Evolutionary conservation across 768 basidiomycete genomes (phyloP).

Genomic region (Cystoderma amianthinum): DNA sequence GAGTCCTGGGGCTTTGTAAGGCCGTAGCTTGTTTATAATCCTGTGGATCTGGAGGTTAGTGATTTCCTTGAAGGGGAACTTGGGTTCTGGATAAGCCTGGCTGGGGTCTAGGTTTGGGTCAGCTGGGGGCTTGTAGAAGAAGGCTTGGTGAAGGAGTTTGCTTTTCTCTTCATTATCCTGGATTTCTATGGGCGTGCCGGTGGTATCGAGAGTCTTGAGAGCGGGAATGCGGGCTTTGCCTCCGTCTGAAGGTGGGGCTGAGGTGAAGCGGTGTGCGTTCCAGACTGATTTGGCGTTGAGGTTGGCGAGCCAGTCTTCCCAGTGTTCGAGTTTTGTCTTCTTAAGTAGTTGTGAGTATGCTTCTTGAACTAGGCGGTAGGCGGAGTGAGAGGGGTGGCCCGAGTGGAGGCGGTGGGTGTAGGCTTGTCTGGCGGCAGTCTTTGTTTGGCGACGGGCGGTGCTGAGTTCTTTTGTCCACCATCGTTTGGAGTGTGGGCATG

Average conservation of each 20-base stretch:
- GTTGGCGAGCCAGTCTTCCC: slow-evolving; percentile 18
- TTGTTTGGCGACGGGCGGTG: slow-evolving; percentile 5
- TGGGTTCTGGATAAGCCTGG: slow-evolving; percentile 7
- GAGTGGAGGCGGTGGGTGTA: slow-evolving; percentile 1
- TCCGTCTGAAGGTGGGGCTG: slow-evolving; percentile 10
- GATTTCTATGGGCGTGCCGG: not conserved
- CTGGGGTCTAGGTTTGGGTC: slow-evolving; percentile 9
- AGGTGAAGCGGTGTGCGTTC: slow-evolving; percentile 12
- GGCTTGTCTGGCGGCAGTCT: slow-evolving; percentile 5
- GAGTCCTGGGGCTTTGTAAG: slow-evolving; percentile 21
- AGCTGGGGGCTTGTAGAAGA: slow-evolving; percentile 13
- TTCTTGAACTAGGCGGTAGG: slow-evolving; percentile 8
- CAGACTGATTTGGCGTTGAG: slow-evolving; percentile 8
- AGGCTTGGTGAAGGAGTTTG: slow-evolving; percentile 7
- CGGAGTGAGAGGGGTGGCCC: slow-evolving; percentile 12
- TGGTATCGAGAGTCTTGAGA: slow-evolving; percentile 1
- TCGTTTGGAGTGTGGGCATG: slow-evolving; percentile 7
- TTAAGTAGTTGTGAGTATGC: slow-evolving; percentile 8
- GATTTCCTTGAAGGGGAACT: slow-evolving; percentile 8
- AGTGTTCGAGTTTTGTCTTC: slow-evolving; percentile 13
- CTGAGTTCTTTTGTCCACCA: slow-evolving; percentile 15
- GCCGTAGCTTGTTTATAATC: slow-evolving; percentile 15
- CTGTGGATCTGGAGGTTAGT: slow-evolving; percentile 16
- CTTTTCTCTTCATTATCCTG: slow-evolving; percentile 10
- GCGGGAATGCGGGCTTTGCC: slow-evolving; percentile 15